Base-by-base conservation (phyloP, 2,329 filamentous ascomycete genomes). In the Rhynchosporium graminicola region DNA sequence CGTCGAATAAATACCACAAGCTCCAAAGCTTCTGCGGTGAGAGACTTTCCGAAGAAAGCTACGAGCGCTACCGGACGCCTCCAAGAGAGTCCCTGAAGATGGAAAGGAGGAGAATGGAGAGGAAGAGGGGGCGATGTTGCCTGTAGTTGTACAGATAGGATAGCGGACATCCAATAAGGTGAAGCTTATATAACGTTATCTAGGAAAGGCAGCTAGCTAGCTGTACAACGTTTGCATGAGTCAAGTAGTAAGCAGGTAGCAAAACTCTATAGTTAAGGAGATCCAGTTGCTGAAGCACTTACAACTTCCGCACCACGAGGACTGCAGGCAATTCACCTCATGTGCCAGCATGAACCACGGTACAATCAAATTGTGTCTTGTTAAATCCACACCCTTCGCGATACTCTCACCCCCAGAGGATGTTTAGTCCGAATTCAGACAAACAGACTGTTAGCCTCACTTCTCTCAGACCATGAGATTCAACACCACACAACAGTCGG, bases 21-120 rank as follows among this genome's bases (percentile, higher is more conserved):
- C 8, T 43, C 15, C 42, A 45, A 57, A 15, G 52, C 54, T 45
- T 33, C 54, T 57, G 28, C 54, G 54, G 54, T 45, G 40, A 46
- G 40, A 45, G 54, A 20, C 2, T 57, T 46, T 57, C 54, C 38
- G 54, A 46, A 46, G 28, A 57, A 55, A 52, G 54, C 42, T 28
- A 57, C 54, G 6, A 33, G 43, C 38, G 54, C 54, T 40, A 57
- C 54, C 42, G 26, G 42, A 57, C 40, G 54, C 38, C 33, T 45
- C 9, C 33, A 13, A 31, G 20, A 15, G 33, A 36, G 54, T 45
- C 54, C 54, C 54, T 57, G 54, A 31, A 57, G 54, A 57, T 43
- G 20, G 52, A 42, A 38, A 26, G 26, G 38, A 56, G 26, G 42
- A 15, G 7, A 28, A 43, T 12, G 26, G 51, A 42, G 12, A 45